Evolutionary conservation across 2,329 filamentous ascomycete species (phyloP), one percentile per base, ranked within the genome.

Genomic region (Fusarium sp.): DNA sequence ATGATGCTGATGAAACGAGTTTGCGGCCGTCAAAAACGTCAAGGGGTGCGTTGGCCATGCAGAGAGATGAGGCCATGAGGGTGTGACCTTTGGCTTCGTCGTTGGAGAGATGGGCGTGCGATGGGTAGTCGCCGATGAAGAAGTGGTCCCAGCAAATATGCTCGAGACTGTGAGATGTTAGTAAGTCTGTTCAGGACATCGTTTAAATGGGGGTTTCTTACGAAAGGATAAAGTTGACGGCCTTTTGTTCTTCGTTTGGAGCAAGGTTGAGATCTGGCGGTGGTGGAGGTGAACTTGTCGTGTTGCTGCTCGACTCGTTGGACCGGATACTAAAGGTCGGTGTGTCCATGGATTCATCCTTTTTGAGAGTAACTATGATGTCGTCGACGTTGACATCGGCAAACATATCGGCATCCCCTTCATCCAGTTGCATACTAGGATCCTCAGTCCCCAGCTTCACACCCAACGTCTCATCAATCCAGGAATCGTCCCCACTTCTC

Each of bases 191-290:
- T 13, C 4, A 24, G 11, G 7, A 15, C 11, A 38, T 31, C 7
- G 24, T 24, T 34, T 21, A 26, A 7, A 9, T 11, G 22, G 34
- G n/a, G 42, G 11, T 7, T 22, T 59, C 83, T 68, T 78, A 87
- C 85, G 83, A 81, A 22, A 87, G 77, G 58, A 87, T 85, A 54
- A 87, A 86, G 75, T 87, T 87, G 66, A 87, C 81, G 19, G 80
- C 84, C 43, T 78, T 76, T 42, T 83, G 80, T 33, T 82, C 84
- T 69, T 86, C 80, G 5, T 76, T 75, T 2, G 76, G 73, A 7
- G 77, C 80, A 60, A 80, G 75, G 46, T 75, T 76, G 14, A 73
- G 33, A 62, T 62, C 75, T 57, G 57, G 53, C 34, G 58, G 62
- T n/a, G 72, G 57, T 38, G 52, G 33, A 8, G 62, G 56, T 10